Percentiles rank a stretch among this genome's conserved stretches.
phyloP scores from a whole-genome alignment of 345 rosid genomes.

The Populus tremula region DNA sequence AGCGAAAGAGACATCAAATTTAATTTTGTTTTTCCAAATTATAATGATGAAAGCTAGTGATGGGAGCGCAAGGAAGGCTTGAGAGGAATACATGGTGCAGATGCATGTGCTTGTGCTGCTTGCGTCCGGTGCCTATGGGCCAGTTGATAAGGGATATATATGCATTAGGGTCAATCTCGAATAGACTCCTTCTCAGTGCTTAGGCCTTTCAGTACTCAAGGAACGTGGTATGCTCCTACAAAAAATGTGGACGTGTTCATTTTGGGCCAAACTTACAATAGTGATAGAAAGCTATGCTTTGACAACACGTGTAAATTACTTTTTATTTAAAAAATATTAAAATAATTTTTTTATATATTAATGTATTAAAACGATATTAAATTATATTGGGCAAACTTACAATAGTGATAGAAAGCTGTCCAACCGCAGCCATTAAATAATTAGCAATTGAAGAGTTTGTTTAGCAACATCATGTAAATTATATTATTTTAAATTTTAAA shows the following conservation, averaged over 20 bases:
- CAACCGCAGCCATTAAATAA: constrained; percentile 25
- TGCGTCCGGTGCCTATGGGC: constrained; percentile 24
- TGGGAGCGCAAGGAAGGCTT: constrained; percentile 7
- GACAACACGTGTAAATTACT: too few species aligned
- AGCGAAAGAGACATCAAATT: neutral
- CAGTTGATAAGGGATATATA: constrained; percentile 30
- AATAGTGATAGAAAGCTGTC: constrained; percentile 13
- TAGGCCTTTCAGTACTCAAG: neutral
- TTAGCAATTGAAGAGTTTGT: constrained; percentile 19
- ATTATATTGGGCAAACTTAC: constrained; percentile 12
- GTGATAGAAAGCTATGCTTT: neutral
- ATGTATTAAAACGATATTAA: too few species aligned
- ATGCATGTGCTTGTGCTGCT: constrained; percentile 44
- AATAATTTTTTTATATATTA: too few species aligned
- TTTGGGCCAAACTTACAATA: constrained; percentile 18
- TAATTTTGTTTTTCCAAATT: neutral
- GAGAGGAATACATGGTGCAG: constrained; percentile 15
- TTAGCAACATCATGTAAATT: too few species aligned
- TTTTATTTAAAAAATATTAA: too few species aligned
- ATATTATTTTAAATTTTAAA: too few species aligned
- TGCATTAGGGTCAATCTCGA: constrained; percentile 29
- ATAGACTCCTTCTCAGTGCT: constrained; percentile 14
- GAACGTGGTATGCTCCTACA: constrained; percentile 41
- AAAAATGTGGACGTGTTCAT: constrained; percentile 12
- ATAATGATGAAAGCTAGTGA: constrained; percentile 13